Base-by-base conservation (phyloP, 1,139 yeast genomes). In the Geotrichum histeridarum region DNA sequence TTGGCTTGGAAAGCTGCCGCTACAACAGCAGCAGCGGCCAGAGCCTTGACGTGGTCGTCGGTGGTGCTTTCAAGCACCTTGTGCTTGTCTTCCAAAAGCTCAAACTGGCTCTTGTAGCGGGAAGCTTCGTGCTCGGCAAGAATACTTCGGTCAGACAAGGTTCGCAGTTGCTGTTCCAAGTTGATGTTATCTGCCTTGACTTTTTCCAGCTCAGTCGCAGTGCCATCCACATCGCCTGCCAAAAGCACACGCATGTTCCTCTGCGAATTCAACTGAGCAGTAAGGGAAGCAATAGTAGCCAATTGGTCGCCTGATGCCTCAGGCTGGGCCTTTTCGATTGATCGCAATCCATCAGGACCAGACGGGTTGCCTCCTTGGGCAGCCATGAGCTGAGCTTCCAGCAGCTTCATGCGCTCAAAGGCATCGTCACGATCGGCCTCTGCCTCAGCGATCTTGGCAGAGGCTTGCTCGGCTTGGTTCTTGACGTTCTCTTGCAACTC, bases 401-500 rank as follows among this genome's bases (percentile, higher is more conserved):
- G 47, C n/a, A 39, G 38, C 36, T 48, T 50, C 30, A 45, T 47
- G 11, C 50, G 37, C 22, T 49, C 53, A 41, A 49, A 36, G 7
- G 54, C 53, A 17, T 58, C 63, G 52, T 66, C 67, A 8, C 69
- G 59, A 45, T 61, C 67, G 15, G 54, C 54, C 42, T 65, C 67
- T 7, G 62, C 64, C 6, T 55, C 60, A 36, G 55, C 55, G 18
- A 72, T 64, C 48, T 64, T 60, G 42, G 61, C 63, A 4, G 70
- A 65, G 7, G 74, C 74, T 30, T 63, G 65, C 41, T 63, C 63
- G 6, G 72, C 69, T 56, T 71, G 73, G 14, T 57, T 54, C 48
- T 65, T 57, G 36, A 71, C 60, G 50, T 63, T 62, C 11, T 57
- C 54, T 55, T 68, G 67, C 22, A 71, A 71, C 8, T 57, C 61